Evolutionary conservation across 2,329 filamentous ascomycete species (phyloP).

Genomic region (Acrocalymma vagum): DNA sequence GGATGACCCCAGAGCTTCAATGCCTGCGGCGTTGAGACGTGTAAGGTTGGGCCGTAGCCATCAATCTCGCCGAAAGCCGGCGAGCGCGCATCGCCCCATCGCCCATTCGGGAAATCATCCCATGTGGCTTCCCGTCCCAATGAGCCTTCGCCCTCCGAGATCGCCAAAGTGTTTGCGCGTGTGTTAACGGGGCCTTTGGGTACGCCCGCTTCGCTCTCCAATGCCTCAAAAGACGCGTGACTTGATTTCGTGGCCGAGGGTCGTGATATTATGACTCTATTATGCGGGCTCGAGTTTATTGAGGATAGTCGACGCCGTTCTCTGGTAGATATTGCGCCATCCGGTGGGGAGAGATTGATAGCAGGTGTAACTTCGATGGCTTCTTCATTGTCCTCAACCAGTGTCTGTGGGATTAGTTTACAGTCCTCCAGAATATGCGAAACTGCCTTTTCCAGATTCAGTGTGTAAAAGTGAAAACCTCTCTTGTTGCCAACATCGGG

Average conservation of each 20-base stretch:
- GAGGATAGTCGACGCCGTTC: conserved; percentile 74
- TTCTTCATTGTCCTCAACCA: conserved; percentile 51
- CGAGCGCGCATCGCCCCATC: conserved; percentile 92
- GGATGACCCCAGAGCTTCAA: conserved; percentile 87
- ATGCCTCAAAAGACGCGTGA: conserved; percentile 67
- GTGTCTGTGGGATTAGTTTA: conserved; percentile 74
- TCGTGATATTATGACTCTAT: conserved; percentile 83
- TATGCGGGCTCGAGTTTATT: conserved; percentile 84
- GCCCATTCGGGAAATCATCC: conserved; percentile 97
- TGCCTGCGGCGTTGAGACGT: conserved; percentile 86
- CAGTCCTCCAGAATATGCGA: conserved; percentile 90
- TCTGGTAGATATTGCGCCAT: conserved; percentile 28
- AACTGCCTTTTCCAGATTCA: conserved; percentile 96
- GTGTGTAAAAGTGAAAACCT: conserved; percentile 96
- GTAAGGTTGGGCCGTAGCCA: conserved; percentile 95
- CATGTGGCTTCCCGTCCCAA: conserved; percentile 94
- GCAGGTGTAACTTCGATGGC: conserved; percentile 58
- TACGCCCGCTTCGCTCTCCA: conserved; percentile 79
- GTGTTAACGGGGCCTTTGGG: conserved; percentile 76
- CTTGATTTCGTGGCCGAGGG: conserved; percentile 63
- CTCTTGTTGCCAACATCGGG: conserved; percentile 48
- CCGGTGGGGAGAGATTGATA: conserved; percentile 40
- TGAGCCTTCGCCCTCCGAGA: conserved; percentile 90
- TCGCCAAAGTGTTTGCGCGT: conserved; percentile 85
- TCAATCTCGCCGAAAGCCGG: conserved; percentile 92